Evolutionary conservation across 192 early-diverging fungal species (phyloP).

Genomic region (Spinellus fusiger): DNA sequence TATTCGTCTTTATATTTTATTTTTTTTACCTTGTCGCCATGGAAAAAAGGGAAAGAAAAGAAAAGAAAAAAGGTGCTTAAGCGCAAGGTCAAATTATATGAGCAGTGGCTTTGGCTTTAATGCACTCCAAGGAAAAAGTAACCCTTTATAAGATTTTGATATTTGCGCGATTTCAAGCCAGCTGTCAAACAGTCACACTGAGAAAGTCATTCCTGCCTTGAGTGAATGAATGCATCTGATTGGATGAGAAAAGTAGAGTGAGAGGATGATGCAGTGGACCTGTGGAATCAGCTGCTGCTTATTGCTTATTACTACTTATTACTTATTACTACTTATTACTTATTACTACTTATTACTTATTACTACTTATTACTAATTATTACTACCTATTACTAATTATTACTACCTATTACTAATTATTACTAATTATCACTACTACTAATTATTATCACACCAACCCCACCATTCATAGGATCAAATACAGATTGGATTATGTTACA

Average conservation of each 20-base stretch:
- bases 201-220: not conserved
- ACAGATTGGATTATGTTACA: too few species aligned
- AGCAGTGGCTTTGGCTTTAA: not conserved
- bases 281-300: too few species aligned
- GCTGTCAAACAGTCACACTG: not conserved
- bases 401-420: too few species aligned
- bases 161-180: not conserved
- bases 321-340: too few species aligned
- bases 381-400: too few species aligned
- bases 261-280: not conserved
- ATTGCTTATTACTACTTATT: too few species aligned
- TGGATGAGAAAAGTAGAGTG: not conserved
- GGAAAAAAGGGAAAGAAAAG: conserved; percentile 10
- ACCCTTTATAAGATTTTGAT: not conserved
- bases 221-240: not conserved
- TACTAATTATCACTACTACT: too few species aligned
- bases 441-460: too few species aligned
- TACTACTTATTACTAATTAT: too few species aligned
- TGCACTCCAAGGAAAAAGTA: not conserved
- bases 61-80: not conserved
- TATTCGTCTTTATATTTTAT: not conserved
- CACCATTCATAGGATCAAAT: too few species aligned
- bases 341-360: too few species aligned
- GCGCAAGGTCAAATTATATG: not conserved
- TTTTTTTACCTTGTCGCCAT: conserved; percentile 23